A percentile compares a stretch with the other conserved stretches of the same genome.
These are phyloP conservation scores for Mycosphaerella arachidis DNA, from an alignment of 2,329 filamentous ascomycete species.

Conservation along the genomic window DNA sequence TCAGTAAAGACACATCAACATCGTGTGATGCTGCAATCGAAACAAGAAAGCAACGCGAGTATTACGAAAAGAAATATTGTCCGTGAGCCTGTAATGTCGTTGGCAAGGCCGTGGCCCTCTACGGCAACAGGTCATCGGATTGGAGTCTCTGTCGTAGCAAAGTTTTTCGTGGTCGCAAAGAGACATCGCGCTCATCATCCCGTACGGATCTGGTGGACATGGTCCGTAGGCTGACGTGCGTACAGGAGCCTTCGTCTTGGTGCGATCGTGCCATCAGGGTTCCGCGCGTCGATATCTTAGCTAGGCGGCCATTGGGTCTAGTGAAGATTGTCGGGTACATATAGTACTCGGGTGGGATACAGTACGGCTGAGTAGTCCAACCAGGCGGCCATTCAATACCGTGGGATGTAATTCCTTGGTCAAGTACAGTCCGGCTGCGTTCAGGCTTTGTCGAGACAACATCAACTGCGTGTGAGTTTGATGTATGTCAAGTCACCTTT, in stretches of 20 bases:
- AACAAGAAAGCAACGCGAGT: conserved; percentile 6
- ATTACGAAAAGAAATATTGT: conserved; percentile 5
- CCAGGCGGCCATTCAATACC: neutral
- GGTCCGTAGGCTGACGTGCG: too few species aligned
- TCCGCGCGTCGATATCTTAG: too few species aligned
- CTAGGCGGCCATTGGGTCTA: too few species aligned
- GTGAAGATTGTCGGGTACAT: neutral
- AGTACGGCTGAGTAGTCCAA: neutral
- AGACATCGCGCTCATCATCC: too few species aligned
- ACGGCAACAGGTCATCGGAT: too few species aligned
- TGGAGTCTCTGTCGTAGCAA: too few species aligned
- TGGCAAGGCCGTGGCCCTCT: too few species aligned
- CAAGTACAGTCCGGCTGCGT: neutral
- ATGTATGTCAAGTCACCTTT: conserved; percentile 3
- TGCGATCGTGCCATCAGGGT: too few species aligned
- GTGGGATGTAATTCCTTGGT: neutral
- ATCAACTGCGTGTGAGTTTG: conserved; percentile 4
- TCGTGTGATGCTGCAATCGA: neutral
- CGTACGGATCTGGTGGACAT: too few species aligned
- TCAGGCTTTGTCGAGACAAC: conserved; percentile 4
- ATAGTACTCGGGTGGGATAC: neutral
- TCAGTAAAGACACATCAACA: conserved; percentile 23
- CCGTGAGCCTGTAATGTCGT: neutral
- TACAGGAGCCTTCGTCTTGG: too few species aligned
- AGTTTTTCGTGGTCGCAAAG: too few species aligned